Evolutionary conservation across 495 filamentous ascomycete species (phyloP).

Genomic region (Stereocaulon alpinum): DNA sequence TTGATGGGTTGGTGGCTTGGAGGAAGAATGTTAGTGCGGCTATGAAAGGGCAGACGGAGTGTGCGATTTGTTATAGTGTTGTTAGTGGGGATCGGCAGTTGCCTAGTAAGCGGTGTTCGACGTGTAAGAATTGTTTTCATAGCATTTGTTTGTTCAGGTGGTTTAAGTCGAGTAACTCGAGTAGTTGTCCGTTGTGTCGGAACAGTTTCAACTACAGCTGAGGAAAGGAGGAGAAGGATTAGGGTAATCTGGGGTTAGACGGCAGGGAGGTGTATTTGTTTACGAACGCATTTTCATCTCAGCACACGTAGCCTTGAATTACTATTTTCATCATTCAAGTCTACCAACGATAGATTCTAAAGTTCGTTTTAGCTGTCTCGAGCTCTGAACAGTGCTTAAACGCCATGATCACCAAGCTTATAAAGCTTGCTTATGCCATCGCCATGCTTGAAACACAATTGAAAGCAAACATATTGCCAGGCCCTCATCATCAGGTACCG

Average conservation of each 20-base stretch:
- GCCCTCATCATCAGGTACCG: background rate
- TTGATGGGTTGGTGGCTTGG: slow-evolving; percentile 76
- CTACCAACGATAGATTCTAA: too few species aligned
- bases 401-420: too few species aligned
- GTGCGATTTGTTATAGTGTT: slow-evolving; percentile 93
- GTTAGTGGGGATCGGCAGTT: slow-evolving; percentile 76
- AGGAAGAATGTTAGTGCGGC: slow-evolving; percentile 72
- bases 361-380: too few species aligned
- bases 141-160: slow-evolving; percentile 81
- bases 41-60: slow-evolving; percentile 88
- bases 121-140: slow-evolving; percentile 94
- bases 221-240: background rate
- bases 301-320: background rate
- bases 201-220: slow-evolving; percentile 62
- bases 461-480: too few species aligned
- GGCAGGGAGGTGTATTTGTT: background rate
- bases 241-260: background rate
- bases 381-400: too few species aligned
- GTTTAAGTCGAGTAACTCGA: slow-evolving; percentile 88
- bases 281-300: background rate
- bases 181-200: slow-evolving; percentile 80
- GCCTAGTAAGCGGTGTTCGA: slow-evolving; percentile 81
- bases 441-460: too few species aligned
- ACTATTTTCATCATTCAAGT: too few species aligned
- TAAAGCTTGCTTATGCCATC: too few species aligned